Percentiles rank a stretch among this genome's conserved stretches.
phyloP scores from a whole-genome alignment of 768 basidiomycete genomes.

The Paxillus involutus region DNA sequence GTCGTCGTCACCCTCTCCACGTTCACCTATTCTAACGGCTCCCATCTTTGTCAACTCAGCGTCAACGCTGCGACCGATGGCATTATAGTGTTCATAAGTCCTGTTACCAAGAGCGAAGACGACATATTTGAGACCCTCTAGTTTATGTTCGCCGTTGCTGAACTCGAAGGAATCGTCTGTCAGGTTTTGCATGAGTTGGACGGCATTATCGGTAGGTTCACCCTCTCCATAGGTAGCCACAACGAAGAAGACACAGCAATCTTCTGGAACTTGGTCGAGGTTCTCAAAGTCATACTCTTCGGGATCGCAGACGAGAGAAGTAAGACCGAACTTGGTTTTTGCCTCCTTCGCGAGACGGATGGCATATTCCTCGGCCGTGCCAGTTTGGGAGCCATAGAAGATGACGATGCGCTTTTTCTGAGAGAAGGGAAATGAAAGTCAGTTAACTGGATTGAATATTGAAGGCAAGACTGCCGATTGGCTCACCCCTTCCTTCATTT shows the following conservation, averaged over 20 bases:
- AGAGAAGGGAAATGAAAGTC: not conserved
- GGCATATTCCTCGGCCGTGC: conserved; percentile 97
- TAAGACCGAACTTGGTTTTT: conserved; percentile 92
- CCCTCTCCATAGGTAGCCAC: conserved; percentile 99
- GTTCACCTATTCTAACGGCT: conserved; percentile 79
- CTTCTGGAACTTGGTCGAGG: conserved; percentile 86
- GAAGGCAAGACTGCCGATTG: not conserved
- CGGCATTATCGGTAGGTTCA: conserved; percentile 97
- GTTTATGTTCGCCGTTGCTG: conserved; percentile 69
- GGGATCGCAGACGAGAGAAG: conserved; percentile 95
- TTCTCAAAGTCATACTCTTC: conserved; percentile 99
- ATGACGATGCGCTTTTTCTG: conserved; percentile 97
- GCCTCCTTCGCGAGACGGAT: conserved; percentile 98
- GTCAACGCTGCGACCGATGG: conserved; percentile 82
- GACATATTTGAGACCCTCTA: conserved; percentile 90
- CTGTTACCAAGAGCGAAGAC: conserved; percentile 91
- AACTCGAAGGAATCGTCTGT: conserved; percentile 88
- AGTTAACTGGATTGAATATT: conserved; percentile 6
- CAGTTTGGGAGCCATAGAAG: conserved; percentile 98
- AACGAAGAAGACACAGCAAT: conserved; percentile 89
- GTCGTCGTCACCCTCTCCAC: conserved; percentile 97
- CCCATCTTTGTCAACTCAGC: conserved; percentile 73
- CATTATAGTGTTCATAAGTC: conserved; percentile 97
- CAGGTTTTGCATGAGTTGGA: conserved; percentile 90
- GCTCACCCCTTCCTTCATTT: conserved; percentile 92